Conservation (phyloP, 2,329 filamentous ascomycete species). For the Fusarium sp. region DNA sequence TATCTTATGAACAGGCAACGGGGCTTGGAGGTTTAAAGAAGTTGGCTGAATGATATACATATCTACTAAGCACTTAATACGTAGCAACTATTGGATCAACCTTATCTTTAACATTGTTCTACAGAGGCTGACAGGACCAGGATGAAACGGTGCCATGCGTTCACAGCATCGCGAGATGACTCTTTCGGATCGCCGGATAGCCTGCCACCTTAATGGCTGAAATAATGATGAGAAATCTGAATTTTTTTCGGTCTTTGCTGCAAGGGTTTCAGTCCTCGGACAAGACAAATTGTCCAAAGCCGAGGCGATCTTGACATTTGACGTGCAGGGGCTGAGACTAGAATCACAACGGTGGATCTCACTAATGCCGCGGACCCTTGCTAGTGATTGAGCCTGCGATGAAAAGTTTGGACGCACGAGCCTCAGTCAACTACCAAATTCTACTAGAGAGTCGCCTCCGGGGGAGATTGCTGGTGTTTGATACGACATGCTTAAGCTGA, state of each 20-base stretch:
- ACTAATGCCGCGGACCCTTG: background rate
- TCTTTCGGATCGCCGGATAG: background rate
- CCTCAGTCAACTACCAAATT: background rate
- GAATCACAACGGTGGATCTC: background rate
- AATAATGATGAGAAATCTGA: background rate
- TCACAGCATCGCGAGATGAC: background rate
- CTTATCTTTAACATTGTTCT: background rate
- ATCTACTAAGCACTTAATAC: background rate
- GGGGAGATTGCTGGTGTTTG: background rate
- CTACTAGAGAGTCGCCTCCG: background rate
- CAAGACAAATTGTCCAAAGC: background rate
- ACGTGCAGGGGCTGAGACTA: background rate
- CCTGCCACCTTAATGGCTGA: background rate
- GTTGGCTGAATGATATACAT: background rate
- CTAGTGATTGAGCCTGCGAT: background rate
- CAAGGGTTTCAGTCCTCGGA: background rate
- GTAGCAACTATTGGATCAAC: background rate
- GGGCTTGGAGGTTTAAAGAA: background rate
- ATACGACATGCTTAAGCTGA: background rate
- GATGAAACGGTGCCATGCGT: background rate
- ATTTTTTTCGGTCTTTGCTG: background rate
- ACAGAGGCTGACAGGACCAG: background rate
- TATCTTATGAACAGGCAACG: background rate
- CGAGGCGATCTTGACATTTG: background rate
- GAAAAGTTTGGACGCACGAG: background rate